Percentiles rank a stretch among this genome's conserved stretches.
Evolutionary conservation across 2,329 filamentous ascomycete genomes (phyloP).

Genomic region (Conoideocrella luteorostrata): DNA sequence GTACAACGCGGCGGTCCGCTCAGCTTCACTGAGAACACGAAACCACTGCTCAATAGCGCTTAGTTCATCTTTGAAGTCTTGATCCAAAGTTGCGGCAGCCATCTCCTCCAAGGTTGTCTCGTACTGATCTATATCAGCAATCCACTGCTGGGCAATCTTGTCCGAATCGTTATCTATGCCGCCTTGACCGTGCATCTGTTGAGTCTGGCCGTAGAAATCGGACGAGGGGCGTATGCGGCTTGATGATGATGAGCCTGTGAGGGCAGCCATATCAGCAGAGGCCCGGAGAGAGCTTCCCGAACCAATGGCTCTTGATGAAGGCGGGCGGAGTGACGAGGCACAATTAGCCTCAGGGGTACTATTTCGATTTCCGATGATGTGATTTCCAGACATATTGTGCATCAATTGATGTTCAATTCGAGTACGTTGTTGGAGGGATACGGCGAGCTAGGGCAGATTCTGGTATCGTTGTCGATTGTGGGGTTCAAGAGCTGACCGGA

Average conservation of each 20-base stretch:
- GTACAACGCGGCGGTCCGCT: slow-evolving; percentile 91
- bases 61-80: slow-evolving; percentile 98
- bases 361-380: slow-evolving; percentile 78
- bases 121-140: slow-evolving; percentile 97
- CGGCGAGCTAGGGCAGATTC: slow-evolving; percentile 2
- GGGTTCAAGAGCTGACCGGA: slow-evolving; percentile 16
- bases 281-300: slow-evolving; percentile 82
- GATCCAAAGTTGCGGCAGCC: slow-evolving; percentile 95
- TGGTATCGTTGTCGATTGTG: slow-evolving; percentile 1
- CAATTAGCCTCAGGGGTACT: slow-evolving; percentile 91
- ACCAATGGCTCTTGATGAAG: slow-evolving; percentile 69
- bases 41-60: slow-evolving; percentile 99
- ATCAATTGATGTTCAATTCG: slow-evolving; percentile 36
- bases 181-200: slow-evolving; percentile 60
- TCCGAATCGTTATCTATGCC: slow-evolving; percentile 75
- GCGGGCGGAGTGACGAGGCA: slow-evolving; percentile 74
- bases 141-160: slow-evolving; percentile 95
- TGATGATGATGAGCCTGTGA: slow-evolving; percentile 59
- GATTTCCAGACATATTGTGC: slow-evolving; percentile 62
- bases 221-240: slow-evolving; percentile 88
- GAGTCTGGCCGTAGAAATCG: slow-evolving; percentile 80
- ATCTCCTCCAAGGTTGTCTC: slow-evolving; percentile 99
- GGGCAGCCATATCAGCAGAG: slow-evolving; percentile 90
- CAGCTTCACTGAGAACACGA: slow-evolving; percentile 90
- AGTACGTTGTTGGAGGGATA: no score